Evolutionary conservation across 2,329 filamentous ascomycete species (phyloP).

Genomic region (Fusarium oxysporum): DNA sequence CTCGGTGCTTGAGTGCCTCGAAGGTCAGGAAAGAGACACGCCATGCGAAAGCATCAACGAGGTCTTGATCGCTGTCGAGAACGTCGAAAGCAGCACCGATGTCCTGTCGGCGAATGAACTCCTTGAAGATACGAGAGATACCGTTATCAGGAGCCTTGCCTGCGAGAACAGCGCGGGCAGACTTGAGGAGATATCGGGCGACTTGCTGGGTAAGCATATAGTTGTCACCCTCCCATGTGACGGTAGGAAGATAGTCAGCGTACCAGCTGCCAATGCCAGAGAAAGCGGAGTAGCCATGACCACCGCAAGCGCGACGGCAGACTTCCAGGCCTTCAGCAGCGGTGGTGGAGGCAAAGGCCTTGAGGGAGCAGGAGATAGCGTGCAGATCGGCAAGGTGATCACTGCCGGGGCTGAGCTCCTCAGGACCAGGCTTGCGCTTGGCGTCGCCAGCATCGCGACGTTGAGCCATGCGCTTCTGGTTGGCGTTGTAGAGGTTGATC

Average conservation of each 20-base stretch:
- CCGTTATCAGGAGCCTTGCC: constrained; percentile 60
- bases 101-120: constrained; percentile 73
- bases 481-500: constrained; percentile 79
- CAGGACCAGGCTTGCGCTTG: constrained; percentile 71
- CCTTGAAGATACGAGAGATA: constrained; percentile 67
- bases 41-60: constrained; percentile 82
- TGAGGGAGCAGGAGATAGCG: constrained; percentile 80
- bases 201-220: constrained; percentile 88
- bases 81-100: constrained; percentile 81
- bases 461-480: constrained; percentile 73
- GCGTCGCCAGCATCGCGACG: constrained; percentile 54
- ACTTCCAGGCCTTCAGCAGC: constrained; percentile 81
- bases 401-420: constrained; percentile 71
- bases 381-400: constrained; percentile 80
- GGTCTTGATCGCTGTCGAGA: constrained; percentile 74
- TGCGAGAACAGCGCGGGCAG: constrained; percentile 75
- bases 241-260: constrained; percentile 77
- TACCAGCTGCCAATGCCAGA: constrained; percentile 82
- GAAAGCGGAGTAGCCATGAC: constrained; percentile 81
- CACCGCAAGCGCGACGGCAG: constrained; percentile 80
- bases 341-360: constrained; percentile 77
- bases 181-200: constrained; percentile 80
- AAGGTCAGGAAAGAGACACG: constrained; percentile 80
- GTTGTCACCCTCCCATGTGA: constrained; percentile 83
- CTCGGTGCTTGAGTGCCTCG: constrained; percentile 78